Conservation (phyloP, 1,139 yeast species). For the Debaryomyces sp. region DNA sequence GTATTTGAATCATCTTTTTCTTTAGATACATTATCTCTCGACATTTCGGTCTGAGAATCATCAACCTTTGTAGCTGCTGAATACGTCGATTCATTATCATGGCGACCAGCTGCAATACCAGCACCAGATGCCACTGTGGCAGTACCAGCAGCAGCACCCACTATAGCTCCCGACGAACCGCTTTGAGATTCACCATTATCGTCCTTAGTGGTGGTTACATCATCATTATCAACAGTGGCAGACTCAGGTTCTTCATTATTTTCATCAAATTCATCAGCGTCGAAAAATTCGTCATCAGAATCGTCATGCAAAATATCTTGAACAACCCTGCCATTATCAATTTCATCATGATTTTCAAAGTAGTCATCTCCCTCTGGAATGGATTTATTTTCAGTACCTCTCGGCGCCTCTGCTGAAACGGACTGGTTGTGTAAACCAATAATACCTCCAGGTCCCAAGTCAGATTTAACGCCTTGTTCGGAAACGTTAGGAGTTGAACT, state of each 20-base stretch:
- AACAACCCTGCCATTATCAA: constrained; percentile 29
- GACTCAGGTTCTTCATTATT: constrained; percentile 15
- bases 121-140: too few species aligned
- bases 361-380: not conserved
- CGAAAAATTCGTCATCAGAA: constrained; percentile 88
- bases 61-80: constrained; percentile 10
- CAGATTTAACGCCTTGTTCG: constrained; percentile 10
- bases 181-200: not conserved
- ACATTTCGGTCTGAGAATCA: not conserved
- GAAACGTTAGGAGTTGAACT: constrained; percentile 19
- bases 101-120: constrained; percentile 8
- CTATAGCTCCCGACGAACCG: constrained; percentile 7
- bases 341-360: not conserved
- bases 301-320: constrained; percentile 59
- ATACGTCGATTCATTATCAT: constrained; percentile 7
- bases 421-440: constrained; percentile 40
- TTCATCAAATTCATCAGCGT: constrained; percentile 69
- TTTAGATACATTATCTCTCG: not conserved
- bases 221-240: not conserved
- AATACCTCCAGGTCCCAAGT: constrained; percentile 31
- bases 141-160: constrained; percentile 8
- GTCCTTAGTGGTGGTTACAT: not conserved
- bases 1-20: constrained; percentile 5
- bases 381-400: not conserved
- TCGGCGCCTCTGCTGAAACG: constrained; percentile 23